phyloP scores from a whole-genome alignment of 306 rosid species.

The Argentina anserina region DNA sequence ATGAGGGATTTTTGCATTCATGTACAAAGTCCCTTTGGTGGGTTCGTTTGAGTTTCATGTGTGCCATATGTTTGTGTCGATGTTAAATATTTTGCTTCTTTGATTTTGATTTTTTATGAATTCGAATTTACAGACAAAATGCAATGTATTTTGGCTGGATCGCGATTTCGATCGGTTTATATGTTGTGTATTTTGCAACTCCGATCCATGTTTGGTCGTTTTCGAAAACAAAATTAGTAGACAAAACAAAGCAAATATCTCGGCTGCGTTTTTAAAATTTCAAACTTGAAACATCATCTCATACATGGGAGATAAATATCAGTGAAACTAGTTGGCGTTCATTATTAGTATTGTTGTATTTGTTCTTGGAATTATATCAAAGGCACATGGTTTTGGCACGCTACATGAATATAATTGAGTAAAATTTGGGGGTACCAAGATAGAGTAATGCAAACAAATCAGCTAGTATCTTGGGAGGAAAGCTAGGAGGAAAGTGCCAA shows the following conservation, averaged over 20 bases:
- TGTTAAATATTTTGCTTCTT: neutral
- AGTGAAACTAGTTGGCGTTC: too few species aligned
- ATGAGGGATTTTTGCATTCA: neutral
- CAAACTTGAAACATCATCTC: neutral
- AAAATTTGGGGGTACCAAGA: constrained; percentile 16
- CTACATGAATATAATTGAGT: neutral
- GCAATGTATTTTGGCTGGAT: neutral
- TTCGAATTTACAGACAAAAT: neutral
- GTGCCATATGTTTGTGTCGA: neutral
- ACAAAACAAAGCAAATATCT: too few species aligned
- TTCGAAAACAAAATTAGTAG: too few species aligned
- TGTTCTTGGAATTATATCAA: neutral
- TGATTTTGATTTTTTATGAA: neutral
- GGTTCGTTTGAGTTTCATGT: neutral
- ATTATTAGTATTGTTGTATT: neutral
- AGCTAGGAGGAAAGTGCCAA: constrained; percentile 40
- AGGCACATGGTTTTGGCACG: neutral
- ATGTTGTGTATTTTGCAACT: neutral
- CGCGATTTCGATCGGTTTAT: neutral
- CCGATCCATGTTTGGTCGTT: neutral
- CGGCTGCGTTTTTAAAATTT: too few species aligned
- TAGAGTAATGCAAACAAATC: constrained; percentile 31
- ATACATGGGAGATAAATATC: neutral
- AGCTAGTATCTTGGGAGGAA: constrained; percentile 20
- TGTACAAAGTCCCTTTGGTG: neutral